These are phyloP conservation scores for Rhodotorula diobovata DNA, from an alignment of 768 basidiomycete species.

Conservation along the genomic window DNA sequence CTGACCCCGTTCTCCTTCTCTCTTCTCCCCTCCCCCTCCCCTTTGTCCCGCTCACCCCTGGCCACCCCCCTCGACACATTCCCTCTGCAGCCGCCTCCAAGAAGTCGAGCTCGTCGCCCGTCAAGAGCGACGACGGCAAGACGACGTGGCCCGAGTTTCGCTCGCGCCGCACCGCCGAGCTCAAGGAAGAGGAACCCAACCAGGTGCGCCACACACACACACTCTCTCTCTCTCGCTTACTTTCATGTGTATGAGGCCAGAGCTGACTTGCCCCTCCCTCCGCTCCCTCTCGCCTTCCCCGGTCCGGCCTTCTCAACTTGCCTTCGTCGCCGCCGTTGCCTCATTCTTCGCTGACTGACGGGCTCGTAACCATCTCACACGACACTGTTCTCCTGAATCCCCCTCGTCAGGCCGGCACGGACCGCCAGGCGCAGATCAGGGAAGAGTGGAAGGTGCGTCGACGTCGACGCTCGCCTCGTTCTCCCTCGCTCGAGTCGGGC, in stretches of 20 bases:
- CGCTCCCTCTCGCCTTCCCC: background rate
- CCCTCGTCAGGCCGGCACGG: background rate
- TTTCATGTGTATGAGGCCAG: no score
- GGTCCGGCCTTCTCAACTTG: slow-evolving; percentile 4
- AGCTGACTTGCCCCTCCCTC: no score
- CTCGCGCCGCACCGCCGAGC: background rate
- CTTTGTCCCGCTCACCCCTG: background rate
- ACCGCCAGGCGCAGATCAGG: background rate
- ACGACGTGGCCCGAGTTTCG: background rate
- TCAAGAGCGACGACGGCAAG: background rate
- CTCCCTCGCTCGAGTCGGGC: no score
- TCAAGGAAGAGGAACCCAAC: background rate
- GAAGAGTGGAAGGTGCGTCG: slow-evolving; percentile 14
- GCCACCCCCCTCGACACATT: background rate
- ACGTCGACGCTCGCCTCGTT: background rate
- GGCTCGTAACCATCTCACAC: no score
- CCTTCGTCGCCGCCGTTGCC: no score
- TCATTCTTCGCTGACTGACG: no score
- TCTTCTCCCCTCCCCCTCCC: background rate
- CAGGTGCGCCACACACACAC: slow-evolving; percentile 1
- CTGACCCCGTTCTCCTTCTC: background rate
- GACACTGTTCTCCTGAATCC: background rate
- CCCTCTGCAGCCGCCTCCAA: background rate
- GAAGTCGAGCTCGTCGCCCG: background rate
- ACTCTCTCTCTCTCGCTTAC: no score